Base-by-base conservation (phyloP, 768 basidiomycete species). In the Lentinula edodes region DNA sequence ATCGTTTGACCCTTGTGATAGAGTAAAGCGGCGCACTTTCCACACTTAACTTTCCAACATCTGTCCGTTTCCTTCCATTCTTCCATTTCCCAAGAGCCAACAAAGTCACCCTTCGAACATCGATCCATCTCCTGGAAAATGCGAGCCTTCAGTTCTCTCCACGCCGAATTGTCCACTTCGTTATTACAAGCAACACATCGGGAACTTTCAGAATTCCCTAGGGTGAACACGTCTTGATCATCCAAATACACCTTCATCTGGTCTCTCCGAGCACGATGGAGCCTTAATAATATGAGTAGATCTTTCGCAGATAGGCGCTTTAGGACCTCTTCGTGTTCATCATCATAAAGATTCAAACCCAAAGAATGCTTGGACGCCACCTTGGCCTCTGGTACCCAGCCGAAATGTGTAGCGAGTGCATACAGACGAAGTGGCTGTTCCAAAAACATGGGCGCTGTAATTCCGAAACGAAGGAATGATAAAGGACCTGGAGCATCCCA, bases 401-500 rank as follows among this genome's bases (percentile, higher is more conserved):
- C 76, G 58, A 74, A 77, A 36, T 74, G 74, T 18, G 76, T 74
- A 7, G 79, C 74, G 46, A 84, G 70, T 2, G 73, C 78, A 60
- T 82, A 83, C 9, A 82, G 70, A 18, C 80, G 76, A n/a, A 83
- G 64, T 1, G 83, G 80, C 12, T 78, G 71, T 5, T 67, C 66
- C n/a, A 78, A 74, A 63, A 81, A 78, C 10, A 73, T 60, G 6
- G 79, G 77, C 1, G 79, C 70, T 6, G 75, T 75, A 55, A 80
- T 72, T 10, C 74, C 73, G 6, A 75, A 67, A 4, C 81, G 79
- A 15, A 82, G 69, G 62, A 77, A 61, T 35, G 78, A 78, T 6
- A 80, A 65, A 2, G 78, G 78, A 7, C 79, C 78, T 6, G 75
- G 74, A 18, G 80, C 72, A 42, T 80, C 77, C 75, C 80, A 82